phyloP scores from a whole-genome alignment of 371 early-diverging fungal species.

The Mortierella sp. region DNA sequence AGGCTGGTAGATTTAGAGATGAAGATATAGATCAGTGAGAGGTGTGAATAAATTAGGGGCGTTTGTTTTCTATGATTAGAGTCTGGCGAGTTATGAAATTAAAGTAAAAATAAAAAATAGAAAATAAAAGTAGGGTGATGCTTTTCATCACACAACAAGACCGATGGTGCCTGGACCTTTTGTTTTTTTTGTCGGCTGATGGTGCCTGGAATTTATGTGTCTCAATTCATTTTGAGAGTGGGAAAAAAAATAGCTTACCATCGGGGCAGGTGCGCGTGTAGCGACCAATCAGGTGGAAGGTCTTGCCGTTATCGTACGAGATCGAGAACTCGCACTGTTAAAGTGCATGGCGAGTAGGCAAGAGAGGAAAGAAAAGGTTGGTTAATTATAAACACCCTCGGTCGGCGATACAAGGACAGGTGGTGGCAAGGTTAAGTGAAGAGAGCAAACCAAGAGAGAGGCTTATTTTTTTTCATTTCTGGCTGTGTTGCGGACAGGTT shows the following conservation, averaged over 20 bases:
- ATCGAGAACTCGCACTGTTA: conserved; percentile 78
- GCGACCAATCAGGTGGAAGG: conserved; percentile 70
- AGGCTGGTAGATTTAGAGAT: conserved; percentile 11
- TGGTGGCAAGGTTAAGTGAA: not conserved
- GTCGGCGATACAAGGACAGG: too few species aligned
- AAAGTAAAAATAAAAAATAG: not conserved
- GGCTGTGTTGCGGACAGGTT: not conserved
- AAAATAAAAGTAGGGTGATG: not conserved
- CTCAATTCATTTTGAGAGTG: not conserved
- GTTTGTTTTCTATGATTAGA: not conserved
- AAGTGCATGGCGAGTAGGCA: not conserved
- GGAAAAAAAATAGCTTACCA: conserved; percentile 17
- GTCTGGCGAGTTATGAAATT: not conserved
- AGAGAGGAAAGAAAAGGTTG: not conserved
- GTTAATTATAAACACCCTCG: not conserved
- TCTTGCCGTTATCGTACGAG: conserved; percentile 72
- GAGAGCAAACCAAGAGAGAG: not conserved
- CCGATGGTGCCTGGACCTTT: not conserved
- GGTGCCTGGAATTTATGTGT: not conserved
- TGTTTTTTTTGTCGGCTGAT: too few species aligned
- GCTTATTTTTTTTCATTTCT: not conserved
- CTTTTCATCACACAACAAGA: not conserved
- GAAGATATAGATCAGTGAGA: not conserved
- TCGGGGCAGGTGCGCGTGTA: conserved; percentile 64
- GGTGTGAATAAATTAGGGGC: not conserved